These are phyloP conservation scores for Dothideomycetes sp. DNA, from an alignment of 2,329 filamentous ascomycete genomes.

Conservation along the genomic window DNA sequence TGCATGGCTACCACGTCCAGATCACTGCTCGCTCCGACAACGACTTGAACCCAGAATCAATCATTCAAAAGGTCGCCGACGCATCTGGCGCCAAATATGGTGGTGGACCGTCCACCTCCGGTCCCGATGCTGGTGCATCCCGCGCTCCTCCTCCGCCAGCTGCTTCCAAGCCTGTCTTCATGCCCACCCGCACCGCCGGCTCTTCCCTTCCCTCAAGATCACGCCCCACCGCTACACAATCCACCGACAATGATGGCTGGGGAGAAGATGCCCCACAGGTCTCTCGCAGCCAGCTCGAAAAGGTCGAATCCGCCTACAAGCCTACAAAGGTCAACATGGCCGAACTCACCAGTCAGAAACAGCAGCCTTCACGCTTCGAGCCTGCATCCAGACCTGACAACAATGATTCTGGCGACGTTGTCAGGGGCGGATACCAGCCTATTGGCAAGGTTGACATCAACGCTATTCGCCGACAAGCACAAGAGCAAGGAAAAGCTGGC, in stretches of 20 bases:
- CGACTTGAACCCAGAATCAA: constrained; percentile 77
- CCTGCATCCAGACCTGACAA: constrained; percentile 36
- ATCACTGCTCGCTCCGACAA: constrained; percentile 87
- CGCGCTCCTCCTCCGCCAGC: constrained; percentile 56
- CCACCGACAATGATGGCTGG: constrained; percentile 82
- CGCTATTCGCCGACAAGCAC: constrained; percentile 67
- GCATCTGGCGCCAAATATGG: constrained; percentile 94
- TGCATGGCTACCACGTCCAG: constrained; percentile 91
- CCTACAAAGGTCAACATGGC: constrained; percentile 93
- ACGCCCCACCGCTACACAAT: constrained; percentile 41
- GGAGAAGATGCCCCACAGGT: constrained; percentile 87
- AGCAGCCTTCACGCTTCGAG: constrained; percentile 55
- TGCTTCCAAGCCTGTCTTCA: constrained; percentile 85
- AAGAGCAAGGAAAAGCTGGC: constrained; percentile 44
- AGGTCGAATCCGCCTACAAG: constrained; percentile 85
- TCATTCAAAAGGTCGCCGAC: constrained; percentile 89
- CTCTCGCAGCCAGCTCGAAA: constrained; percentile 77
- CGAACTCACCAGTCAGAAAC: constrained; percentile 66
- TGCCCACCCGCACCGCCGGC: constrained; percentile 53
- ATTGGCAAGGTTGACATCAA: constrained; percentile 97
- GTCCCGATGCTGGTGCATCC: constrained; percentile 26
- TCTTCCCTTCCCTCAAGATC: constrained; percentile 58
- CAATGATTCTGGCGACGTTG: constrained; percentile 49
- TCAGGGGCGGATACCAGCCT: constrained; percentile 83
- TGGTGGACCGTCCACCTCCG: constrained; percentile 47